phyloP scores from a whole-genome alignment of 2,329 filamentous ascomycete species.

The Immersiporthe knoxdaviesiana region DNA sequence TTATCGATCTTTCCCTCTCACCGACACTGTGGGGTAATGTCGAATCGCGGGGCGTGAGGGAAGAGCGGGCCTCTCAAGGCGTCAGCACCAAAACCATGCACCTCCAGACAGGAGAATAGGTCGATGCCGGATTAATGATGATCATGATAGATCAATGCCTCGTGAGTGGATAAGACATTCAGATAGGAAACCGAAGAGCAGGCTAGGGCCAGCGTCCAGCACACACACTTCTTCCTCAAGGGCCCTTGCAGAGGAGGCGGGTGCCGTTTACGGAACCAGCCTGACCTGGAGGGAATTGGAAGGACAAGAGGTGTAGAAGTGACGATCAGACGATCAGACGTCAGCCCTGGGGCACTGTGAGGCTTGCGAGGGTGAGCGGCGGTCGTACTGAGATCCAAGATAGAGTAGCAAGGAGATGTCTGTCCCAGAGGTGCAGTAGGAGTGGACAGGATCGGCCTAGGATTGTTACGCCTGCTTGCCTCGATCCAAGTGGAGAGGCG shows the following conservation, averaged over 20 bases:
- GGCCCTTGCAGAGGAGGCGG: slow-evolving; percentile 17
- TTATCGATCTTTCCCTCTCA: slow-evolving; percentile 34
- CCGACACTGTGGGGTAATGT: slow-evolving; percentile 36
- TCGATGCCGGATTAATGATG: slow-evolving; percentile 46
- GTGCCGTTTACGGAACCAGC: not conserved
- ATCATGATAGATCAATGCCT: slow-evolving; percentile 48
- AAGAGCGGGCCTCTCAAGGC: slow-evolving; percentile 42
- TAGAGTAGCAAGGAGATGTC: slow-evolving; percentile 30
- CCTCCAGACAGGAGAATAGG: slow-evolving; percentile 50
- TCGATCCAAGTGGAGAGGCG: slow-evolving; percentile 4
- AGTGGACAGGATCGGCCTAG: slow-evolving; percentile 14
- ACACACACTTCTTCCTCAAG: slow-evolving; percentile 3
- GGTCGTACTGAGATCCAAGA: slow-evolving; percentile 18
- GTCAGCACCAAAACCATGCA: slow-evolving; percentile 48
- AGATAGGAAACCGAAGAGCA: slow-evolving; percentile 20
- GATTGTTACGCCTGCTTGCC: slow-evolving; percentile 16
- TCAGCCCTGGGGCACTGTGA: slow-evolving; percentile 25
- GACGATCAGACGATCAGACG: slow-evolving; percentile 18
- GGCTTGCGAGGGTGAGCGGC: slow-evolving; percentile 26
- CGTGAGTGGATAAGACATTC: slow-evolving; percentile 29
- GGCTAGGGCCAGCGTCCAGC: slow-evolving; percentile 17
- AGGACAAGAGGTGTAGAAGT: slow-evolving; percentile 21
- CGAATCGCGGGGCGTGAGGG: slow-evolving; percentile 36
- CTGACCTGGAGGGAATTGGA: slow-evolving; percentile 14
- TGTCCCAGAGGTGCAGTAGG: slow-evolving; percentile 19